Evolutionary conservation across 106 monocot species (phyloP).

Genomic region (Iris macrosiphon): DNA sequence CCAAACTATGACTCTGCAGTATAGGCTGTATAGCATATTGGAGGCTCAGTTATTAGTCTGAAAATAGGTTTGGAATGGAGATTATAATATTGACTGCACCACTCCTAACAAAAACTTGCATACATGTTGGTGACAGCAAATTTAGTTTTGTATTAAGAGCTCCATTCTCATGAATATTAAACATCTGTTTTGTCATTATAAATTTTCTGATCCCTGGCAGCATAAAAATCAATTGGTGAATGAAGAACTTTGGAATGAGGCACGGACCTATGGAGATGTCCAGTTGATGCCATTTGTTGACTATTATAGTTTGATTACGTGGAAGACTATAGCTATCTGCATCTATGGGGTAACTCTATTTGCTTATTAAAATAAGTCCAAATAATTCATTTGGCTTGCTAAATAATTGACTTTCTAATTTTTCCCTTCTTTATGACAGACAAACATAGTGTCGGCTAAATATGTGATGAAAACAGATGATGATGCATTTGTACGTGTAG

Average conservation of each 20-base stretch:
- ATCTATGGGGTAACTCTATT: slow-evolving; percentile 55
- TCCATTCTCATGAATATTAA: too few relatives aligned
- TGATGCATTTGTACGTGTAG: slow-evolving; percentile 53
- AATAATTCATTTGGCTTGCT: neutral
- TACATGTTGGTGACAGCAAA: neutral
- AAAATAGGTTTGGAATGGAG: neutral
- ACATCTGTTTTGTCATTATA: too few relatives aligned
- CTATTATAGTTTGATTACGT: slow-evolving; percentile 84
- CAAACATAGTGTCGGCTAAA: slow-evolving; percentile 50
- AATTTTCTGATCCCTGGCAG: slow-evolving; percentile 21
- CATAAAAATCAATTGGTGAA: slow-evolving; percentile 94
- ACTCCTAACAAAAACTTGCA: neutral
- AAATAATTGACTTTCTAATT: neutral
- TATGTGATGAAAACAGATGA: slow-evolving; percentile 52
- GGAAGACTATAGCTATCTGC: slow-evolving; percentile 91
- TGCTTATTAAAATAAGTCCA: neutral
- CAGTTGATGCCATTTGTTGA: slow-evolving; percentile 97
- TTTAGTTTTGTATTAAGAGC: too few relatives aligned
- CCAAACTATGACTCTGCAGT: too few relatives aligned
- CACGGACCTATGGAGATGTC: slow-evolving; percentile 77
- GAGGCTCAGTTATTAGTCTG: too few relatives aligned
- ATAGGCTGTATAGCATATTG: too few relatives aligned
- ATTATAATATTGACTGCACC: neutral
- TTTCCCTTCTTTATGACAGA: slow-evolving; percentile 26
- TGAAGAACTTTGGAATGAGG: slow-evolving; percentile 93